Percentiles rank a stretch among this genome's conserved stretches.
phyloP scores from a whole-genome alignment of 225 moss, liverwort and hornwort species.

The Thuidium tamariscinum region DNA sequence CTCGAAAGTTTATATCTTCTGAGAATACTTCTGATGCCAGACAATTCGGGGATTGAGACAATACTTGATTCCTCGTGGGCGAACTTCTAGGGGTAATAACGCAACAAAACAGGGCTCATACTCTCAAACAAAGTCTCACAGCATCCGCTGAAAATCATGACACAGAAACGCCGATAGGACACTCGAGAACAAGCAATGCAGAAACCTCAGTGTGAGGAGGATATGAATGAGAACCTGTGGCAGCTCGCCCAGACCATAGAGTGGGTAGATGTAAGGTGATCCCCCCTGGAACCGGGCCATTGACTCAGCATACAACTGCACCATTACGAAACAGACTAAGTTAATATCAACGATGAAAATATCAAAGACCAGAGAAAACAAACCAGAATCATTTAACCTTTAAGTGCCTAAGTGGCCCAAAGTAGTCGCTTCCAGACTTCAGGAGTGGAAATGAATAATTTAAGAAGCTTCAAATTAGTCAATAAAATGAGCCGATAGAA shows the following conservation, averaged over 20 bases:
- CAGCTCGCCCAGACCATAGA: conserved; percentile 89
- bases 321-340: neutral
- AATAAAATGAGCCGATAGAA: neutral
- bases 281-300: conserved; percentile 91
- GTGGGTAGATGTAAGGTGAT: conserved; percentile 92
- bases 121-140: neutral
- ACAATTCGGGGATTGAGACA: neutral
- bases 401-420: neutral
- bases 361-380: neutral
- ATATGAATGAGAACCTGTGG: conserved; percentile 50
- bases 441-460: neutral
- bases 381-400: no score
- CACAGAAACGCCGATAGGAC: neutral
- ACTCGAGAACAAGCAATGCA: neutral
- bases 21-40: neutral
- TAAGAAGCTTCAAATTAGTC: neutral
- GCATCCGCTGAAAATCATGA: neutral
- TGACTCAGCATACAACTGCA: conserved; percentile 86
- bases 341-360: neutral
- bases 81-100: neutral
- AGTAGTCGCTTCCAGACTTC: neutral
- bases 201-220: neutral
- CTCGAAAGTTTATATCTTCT: neutral
- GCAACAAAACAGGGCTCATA: neutral
- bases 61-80: neutral